A percentile compares a stretch with the other conserved stretches of the same genome.
phyloP scores from a whole-genome alignment of 1,139 yeast species.

The Hansenula sp. region DNA sequence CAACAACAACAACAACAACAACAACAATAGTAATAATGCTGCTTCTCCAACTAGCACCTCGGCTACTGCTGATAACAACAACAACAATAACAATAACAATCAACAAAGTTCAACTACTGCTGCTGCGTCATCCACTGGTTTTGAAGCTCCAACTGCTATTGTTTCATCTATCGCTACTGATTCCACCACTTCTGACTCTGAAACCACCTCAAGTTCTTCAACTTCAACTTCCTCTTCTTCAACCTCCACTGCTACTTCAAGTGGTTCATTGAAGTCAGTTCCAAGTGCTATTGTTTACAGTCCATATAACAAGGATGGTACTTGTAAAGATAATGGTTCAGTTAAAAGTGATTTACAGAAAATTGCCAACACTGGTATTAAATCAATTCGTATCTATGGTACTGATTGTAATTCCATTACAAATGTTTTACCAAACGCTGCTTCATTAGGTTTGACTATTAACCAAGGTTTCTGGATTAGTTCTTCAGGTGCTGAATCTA shows the following conservation, averaged over 20 bases:
- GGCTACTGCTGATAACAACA: conserved; percentile 7
- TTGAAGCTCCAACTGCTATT: conserved; percentile 9
- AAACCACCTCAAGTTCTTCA: conserved; percentile 10
- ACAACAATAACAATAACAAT: conserved; percentile 11
- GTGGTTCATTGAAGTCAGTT: conserved; percentile 26
- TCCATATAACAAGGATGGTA: conserved; percentile 66
- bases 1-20: neutral
- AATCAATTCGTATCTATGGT: conserved; percentile 72
- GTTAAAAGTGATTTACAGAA: conserved; percentile 57
- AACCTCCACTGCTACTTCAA: conserved; percentile 13
- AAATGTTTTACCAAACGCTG: conserved; percentile 61
- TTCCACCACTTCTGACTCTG: conserved; percentile 4
- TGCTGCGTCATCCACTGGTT: conserved; percentile 11
- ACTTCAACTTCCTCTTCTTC: conserved; percentile 12
- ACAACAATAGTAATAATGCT: neutral
- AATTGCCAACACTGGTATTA: conserved; percentile 60
- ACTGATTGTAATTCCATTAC: conserved; percentile 74
- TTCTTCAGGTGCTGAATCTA: conserved; percentile 59
- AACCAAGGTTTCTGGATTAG: conserved; percentile 88
- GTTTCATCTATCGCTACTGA: no score
- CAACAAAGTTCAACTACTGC: conserved; percentile 10
- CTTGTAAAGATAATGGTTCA: conserved; percentile 56
- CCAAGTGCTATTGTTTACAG: conserved; percentile 72
- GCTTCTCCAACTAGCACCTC: neutral
- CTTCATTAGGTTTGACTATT: conserved; percentile 60